Evolutionary conservation across 345 rosid species (phyloP).

Genomic region (Jatropha curcas): DNA sequence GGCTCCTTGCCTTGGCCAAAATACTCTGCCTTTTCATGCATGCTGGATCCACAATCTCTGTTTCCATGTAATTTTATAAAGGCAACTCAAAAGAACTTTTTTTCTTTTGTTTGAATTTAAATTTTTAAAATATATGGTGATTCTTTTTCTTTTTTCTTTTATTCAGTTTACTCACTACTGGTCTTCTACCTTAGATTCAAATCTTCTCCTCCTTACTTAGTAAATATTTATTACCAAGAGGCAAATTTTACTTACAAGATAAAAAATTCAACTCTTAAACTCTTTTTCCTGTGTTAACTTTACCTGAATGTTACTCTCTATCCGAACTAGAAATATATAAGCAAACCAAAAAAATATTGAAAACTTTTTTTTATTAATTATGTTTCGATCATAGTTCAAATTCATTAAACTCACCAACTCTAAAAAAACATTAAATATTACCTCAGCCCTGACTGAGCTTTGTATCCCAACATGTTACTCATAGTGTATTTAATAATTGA

Average conservation of each 20-base stretch:
- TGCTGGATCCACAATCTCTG: slow-evolving; percentile 46
- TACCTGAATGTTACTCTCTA: too few species aligned
- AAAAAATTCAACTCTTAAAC: too few species aligned
- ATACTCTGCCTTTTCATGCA: slow-evolving; percentile 38
- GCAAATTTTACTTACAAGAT: too few species aligned
- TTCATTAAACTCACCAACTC: too few species aligned
- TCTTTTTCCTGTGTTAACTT: too few species aligned
- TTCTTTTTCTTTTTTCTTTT: slow-evolving; percentile 15
- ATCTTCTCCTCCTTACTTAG: slow-evolving; percentile 8
- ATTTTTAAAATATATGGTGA: slow-evolving; percentile 6
- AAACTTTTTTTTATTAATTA: too few species aligned
- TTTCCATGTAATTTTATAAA: slow-evolving; percentile 15
- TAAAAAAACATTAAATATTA: not conserved
- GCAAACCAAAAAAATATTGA: too few species aligned
- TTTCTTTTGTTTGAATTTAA: slow-evolving; percentile 25
- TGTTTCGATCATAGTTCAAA: too few species aligned
- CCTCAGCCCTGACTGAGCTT: slow-evolving; percentile 5
- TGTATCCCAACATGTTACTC: slow-evolving; percentile 3
- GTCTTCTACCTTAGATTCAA: slow-evolving; percentile 24
- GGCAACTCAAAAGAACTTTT: slow-evolving; percentile 1
- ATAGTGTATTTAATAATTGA: not conserved
- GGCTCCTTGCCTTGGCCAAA: slow-evolving; percentile 23
- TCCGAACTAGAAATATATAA: too few species aligned
- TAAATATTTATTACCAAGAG: too few species aligned
- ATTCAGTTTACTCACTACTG: too few species aligned